Percentiles rank a stretch among this genome's conserved stretches.
phyloP scores from a whole-genome alignment of 345 rosid genomes.

The Eucalyptus marginata region DNA sequence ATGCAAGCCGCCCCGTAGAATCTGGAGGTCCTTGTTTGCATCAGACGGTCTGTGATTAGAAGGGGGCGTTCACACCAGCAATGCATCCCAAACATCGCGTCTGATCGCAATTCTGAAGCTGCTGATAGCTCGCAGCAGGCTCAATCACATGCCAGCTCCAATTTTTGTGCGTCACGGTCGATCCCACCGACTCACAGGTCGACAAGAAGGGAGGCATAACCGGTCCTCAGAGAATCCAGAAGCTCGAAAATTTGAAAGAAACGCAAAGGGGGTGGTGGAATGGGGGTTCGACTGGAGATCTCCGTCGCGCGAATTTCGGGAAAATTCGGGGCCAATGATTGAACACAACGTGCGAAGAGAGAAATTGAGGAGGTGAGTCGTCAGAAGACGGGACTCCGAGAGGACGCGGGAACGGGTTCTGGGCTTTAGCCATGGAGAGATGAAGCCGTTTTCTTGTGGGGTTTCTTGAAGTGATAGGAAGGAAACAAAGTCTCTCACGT shows the following conservation, averaged over 20 bases:
- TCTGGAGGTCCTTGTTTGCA: background rate
- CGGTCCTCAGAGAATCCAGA: background rate
- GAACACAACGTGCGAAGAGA: background rate
- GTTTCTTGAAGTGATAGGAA: background rate
- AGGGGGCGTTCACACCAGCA: conserved; percentile 17
- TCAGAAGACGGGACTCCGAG: background rate
- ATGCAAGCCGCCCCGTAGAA: background rate
- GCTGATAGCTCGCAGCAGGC: background rate
- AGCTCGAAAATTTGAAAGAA: background rate
- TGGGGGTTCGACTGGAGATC: background rate
- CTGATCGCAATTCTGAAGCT: conserved; percentile 7
- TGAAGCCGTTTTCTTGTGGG: too few species aligned
- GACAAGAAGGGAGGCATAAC: conserved; percentile 57
- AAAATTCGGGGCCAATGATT: background rate
- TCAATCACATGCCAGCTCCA: conserved; percentile 9
- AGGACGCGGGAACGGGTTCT: background rate
- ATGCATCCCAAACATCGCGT: conserved; percentile 23
- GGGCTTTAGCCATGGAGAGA: background rate
- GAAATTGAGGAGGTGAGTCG: background rate
- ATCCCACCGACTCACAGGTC: conserved; percentile 25
- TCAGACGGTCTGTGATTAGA: conserved; percentile 1
- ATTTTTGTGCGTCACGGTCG: conserved; percentile 19
- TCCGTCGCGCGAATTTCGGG: background rate
- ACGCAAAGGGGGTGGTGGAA: background rate
- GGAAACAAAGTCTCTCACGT: background rate